Conservation (phyloP, 305 asterid genomes). For the Vinca major region DNA sequence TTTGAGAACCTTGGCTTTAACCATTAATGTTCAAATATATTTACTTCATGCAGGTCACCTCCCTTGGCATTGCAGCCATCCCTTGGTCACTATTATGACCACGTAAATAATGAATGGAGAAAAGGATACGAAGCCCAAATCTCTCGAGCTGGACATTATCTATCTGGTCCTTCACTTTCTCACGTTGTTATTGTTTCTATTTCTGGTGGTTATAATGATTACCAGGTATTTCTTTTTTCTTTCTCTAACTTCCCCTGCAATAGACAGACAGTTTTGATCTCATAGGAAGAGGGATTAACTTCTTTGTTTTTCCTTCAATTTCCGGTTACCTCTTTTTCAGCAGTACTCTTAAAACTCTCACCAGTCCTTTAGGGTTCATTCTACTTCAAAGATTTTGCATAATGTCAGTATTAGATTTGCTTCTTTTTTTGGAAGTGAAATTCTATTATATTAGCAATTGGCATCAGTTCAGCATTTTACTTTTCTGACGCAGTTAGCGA, state of each 20-base stretch:
- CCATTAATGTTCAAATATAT: slow-evolving; percentile 11
- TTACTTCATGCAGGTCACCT: slow-evolving; percentile 58
- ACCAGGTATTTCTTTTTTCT: slow-evolving; percentile 47
- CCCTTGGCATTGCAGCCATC: slow-evolving; percentile 93
- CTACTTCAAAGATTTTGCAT: background rate
- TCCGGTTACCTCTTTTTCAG: background rate
- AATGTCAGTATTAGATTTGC: background rate
- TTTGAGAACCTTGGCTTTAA: slow-evolving; percentile 11
- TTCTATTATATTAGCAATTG: background rate
- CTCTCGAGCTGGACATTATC: slow-evolving; percentile 47
- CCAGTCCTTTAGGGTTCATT: background rate
- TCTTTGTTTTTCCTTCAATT: background rate
- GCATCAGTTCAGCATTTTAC: background rate
- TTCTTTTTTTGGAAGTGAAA: background rate
- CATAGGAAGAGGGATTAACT: background rate
- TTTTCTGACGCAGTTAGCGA: background rate
- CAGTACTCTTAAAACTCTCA: background rate
- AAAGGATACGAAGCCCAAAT: slow-evolving; percentile 66
- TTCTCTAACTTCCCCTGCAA: no score
- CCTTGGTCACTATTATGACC: slow-evolving; percentile 70
- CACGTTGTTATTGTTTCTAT: slow-evolving; percentile 68
- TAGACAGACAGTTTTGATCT: background rate
- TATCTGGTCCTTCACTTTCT: slow-evolving; percentile 58
- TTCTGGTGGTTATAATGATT: slow-evolving; percentile 95
- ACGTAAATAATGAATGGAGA: slow-evolving; percentile 78